Evolutionary conservation across 352 stramenopile species (phyloP).

Genomic region (Globisporangium nodosum): DNA sequence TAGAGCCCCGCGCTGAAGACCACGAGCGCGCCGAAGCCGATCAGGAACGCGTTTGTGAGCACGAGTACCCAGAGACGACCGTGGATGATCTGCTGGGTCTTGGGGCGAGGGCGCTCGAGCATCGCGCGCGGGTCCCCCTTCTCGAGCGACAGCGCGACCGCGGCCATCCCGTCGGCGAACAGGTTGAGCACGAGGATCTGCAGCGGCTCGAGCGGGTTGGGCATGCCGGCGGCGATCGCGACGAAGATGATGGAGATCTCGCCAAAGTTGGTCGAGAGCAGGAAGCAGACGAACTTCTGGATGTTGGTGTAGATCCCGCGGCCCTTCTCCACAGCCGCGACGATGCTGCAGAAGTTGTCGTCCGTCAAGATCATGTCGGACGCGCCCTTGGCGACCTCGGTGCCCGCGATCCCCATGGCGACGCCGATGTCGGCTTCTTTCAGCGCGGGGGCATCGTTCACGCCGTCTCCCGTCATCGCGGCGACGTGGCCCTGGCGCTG

Average conservation of each 20-base stretch:
- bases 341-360: constrained; percentile 98
- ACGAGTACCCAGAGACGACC: constrained; percentile 62
- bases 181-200: constrained; percentile 98
- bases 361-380: constrained; percentile 98
- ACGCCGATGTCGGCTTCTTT: constrained; percentile 96
- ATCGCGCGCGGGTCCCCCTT: constrained; percentile 64
- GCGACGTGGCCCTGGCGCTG: constrained; percentile 86
- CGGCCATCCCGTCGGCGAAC: constrained; percentile 94
- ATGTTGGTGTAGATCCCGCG: constrained; percentile 98
- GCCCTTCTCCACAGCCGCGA: constrained; percentile 94
- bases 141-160: constrained; percentile 64
- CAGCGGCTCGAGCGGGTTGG: constrained; percentile 90
- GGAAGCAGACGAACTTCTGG: constrained; percentile 97
- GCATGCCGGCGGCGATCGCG: constrained; percentile 53
- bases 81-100: constrained; percentile 46
- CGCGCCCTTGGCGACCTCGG: constrained; percentile 96
- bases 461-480: constrained; percentile 97
- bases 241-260: constrained; percentile 84
- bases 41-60: constrained; percentile 41
- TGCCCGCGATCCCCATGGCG: constrained; percentile 97
- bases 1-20: constrained; percentile 53
- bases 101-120: constrained; percentile 49
- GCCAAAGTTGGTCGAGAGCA: constrained; percentile 96
- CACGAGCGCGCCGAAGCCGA: constrained; percentile 23
- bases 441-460: constrained; percentile 96